These are phyloP conservation scores for Paecilomyces fulvus DNA, from an alignment of 2,329 filamentous ascomycete genomes.

Conservation along the genomic window DNA sequence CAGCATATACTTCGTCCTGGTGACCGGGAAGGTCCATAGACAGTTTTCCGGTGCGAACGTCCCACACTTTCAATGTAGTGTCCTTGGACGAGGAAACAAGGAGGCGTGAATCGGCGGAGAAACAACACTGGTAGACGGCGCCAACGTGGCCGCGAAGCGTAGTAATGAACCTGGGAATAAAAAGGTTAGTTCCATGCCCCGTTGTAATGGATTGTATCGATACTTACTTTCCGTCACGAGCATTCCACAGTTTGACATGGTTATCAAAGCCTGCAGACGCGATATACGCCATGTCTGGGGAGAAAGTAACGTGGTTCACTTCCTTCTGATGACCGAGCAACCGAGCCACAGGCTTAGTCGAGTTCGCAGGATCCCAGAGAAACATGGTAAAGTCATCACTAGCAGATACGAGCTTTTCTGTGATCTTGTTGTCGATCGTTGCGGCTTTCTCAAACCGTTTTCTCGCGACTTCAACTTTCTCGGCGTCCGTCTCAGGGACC, in stretches of 20 bases:
- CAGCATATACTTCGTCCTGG: slow-evolving; percentile 84
- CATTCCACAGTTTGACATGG: slow-evolving; percentile 86
- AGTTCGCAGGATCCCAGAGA: slow-evolving; percentile 75
- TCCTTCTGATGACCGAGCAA: slow-evolving; percentile 94
- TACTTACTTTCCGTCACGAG: slow-evolving; percentile 53
- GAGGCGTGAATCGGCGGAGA: slow-evolving; percentile 84
- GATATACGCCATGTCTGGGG: slow-evolving; percentile 77
- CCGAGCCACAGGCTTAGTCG: slow-evolving; percentile 76
- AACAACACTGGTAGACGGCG: slow-evolving; percentile 85
- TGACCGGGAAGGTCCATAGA: slow-evolving; percentile 79
- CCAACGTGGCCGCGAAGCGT: slow-evolving; percentile 85
- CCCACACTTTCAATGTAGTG: slow-evolving; percentile 91
- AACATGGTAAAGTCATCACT: slow-evolving; percentile 96
- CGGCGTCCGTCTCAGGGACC: slow-evolving; percentile 60
- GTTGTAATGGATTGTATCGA: slow-evolving; percentile 2
- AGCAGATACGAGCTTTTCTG: slow-evolving; percentile 80
- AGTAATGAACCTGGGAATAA: slow-evolving; percentile 59
- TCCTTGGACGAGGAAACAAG: slow-evolving; percentile 85
- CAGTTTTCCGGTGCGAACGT: slow-evolving; percentile 75
- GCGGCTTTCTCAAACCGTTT: slow-evolving; percentile 80
- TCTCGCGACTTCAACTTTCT: slow-evolving; percentile 65
- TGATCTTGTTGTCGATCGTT: slow-evolving; percentile 63
- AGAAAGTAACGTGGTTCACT: slow-evolving; percentile 93
- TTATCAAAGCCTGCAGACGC: slow-evolving; percentile 91
- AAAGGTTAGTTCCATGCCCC: not conserved